phyloP scores from a whole-genome alignment of 345 rosid genomes.

The Boechera divaricarpa region DNA sequence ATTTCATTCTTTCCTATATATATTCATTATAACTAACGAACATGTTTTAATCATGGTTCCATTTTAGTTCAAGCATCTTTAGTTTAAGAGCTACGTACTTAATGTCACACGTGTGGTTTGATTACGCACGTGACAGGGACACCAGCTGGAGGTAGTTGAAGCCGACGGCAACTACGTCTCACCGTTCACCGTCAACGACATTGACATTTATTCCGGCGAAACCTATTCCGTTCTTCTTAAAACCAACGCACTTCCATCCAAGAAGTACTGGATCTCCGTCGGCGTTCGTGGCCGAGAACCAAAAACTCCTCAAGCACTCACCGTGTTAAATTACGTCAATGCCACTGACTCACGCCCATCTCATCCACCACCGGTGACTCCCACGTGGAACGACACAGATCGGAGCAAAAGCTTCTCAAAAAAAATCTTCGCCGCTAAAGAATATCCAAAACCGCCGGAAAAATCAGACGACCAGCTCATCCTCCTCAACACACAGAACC shows the following conservation, averaged over 20 bases:
- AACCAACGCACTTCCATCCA: slow-evolving; percentile 55
- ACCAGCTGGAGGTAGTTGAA: slow-evolving; percentile 76
- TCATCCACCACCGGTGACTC: slow-evolving; percentile 60
- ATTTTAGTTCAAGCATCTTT: neutral
- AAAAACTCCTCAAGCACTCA: slow-evolving; percentile 61
- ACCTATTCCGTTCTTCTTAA: slow-evolving; percentile 69
- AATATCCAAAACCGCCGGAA: slow-evolving; percentile 53
- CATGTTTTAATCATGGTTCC: neutral
- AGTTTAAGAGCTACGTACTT: neutral
- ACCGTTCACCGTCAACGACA: slow-evolving; percentile 57
- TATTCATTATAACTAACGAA: neutral
- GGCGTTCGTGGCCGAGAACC: slow-evolving; percentile 73
- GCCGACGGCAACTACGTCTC: slow-evolving; percentile 83
- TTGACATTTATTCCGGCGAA: slow-evolving; percentile 84
- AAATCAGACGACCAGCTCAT: slow-evolving; percentile 47
- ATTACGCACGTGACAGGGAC: slow-evolving; percentile 51
- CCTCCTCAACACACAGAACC: slow-evolving; percentile 79
- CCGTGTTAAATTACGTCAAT: slow-evolving; percentile 56
- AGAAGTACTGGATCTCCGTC: slow-evolving; percentile 60
- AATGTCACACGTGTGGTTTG: slow-evolving; percentile 29
- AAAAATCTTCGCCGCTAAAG: slow-evolving; percentile 48
- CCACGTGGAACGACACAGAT: slow-evolving; percentile 62
- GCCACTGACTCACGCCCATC: slow-evolving; percentile 48
- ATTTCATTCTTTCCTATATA: neutral
- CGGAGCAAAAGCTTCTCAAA: slow-evolving; percentile 58